phyloP scores from a whole-genome alignment of 257 asterid species.

The Solanum paucissectum region DNA sequence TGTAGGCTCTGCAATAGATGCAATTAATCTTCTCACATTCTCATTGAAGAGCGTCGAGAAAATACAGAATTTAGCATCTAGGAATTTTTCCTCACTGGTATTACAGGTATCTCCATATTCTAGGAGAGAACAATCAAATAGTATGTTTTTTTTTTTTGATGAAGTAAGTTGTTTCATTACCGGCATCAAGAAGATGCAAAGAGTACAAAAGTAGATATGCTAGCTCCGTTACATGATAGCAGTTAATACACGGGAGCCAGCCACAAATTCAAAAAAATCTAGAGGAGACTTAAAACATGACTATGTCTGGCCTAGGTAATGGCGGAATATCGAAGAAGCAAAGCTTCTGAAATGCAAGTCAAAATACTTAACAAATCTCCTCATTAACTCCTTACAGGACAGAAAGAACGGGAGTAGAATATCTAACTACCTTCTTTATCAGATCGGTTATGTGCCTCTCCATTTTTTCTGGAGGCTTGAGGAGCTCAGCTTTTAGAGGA shows the following conservation, averaged over 20 bases:
- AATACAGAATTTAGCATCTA: not conserved
- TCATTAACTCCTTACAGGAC: not conserved
- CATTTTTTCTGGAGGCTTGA: slow-evolving; percentile 76
- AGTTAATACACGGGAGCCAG: too few species aligned
- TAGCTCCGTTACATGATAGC: too few species aligned
- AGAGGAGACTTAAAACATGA: too few species aligned
- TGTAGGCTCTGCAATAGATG: slow-evolving; percentile 68
- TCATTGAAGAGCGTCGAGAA: not conserved
- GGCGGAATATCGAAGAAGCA: not conserved
- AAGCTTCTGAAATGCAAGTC: not conserved
- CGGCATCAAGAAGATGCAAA: too few species aligned
- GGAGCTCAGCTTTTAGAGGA: slow-evolving; percentile 81
- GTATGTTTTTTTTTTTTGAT: too few species aligned
- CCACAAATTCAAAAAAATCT: too few species aligned
- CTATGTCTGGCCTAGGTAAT: too few species aligned
- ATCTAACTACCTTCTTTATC: slow-evolving; percentile 51
- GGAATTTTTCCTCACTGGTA: not conserved
- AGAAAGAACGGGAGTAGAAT: slow-evolving; percentile 1
- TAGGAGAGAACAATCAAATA: not conserved
- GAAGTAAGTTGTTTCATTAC: too few species aligned
- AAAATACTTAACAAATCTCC: not conserved
- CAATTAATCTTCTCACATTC: not conserved
- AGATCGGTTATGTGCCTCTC: slow-evolving; percentile 91
- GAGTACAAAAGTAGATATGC: too few species aligned
- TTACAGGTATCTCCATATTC: not conserved